Evolutionary conservation across 2,329 filamentous ascomycete genomes (phyloP).

Genomic region (Allantophomopsis cytisporea): DNA sequence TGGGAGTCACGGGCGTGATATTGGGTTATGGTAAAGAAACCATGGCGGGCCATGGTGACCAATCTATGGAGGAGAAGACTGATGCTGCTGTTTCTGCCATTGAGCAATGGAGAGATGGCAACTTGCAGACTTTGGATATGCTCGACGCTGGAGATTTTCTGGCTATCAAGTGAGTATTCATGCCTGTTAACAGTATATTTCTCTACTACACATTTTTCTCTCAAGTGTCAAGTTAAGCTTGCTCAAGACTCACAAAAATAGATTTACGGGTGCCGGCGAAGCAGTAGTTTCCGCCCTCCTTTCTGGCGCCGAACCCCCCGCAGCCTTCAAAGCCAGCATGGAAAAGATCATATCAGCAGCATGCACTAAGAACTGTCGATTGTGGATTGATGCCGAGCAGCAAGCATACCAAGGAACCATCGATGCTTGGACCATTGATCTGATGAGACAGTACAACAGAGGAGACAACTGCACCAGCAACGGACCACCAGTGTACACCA

Average conservation of each 20-base stretch:
- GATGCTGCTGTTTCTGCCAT: conserved; percentile 58
- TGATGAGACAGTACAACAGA: conserved; percentile 62
- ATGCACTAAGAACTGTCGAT: conserved; percentile 58
- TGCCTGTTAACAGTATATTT: not conserved
- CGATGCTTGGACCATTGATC: conserved; percentile 62
- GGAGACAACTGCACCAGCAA: conserved; percentile 26
- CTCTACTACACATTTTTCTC: not conserved
- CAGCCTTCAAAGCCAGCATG: conserved; percentile 30
- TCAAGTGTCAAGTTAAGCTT: too few species aligned
- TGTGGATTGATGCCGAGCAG: conserved; percentile 73
- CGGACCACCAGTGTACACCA: conserved; percentile 63
- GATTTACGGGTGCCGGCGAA: conserved; percentile 71
- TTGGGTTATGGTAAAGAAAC: conserved; percentile 67
- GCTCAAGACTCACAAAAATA: conserved; percentile 11
- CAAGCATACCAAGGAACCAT: conserved; percentile 66
- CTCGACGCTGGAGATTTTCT: conserved; percentile 35
- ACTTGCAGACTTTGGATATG: conserved; percentile 55
- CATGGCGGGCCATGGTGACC: conserved; percentile 13
- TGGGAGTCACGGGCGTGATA: conserved; percentile 76
- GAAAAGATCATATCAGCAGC: conserved; percentile 50
- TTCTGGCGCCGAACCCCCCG: conserved; percentile 45
- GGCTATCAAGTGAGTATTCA: conserved; percentile 30
- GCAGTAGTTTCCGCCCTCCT: conserved; percentile 56
- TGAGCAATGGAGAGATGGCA: conserved; percentile 32
- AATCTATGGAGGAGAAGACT: conserved; percentile 31